Evolutionary conservation across 371 early-diverging fungal species (phyloP).

Genomic region (Blyttiomyces sp.): DNA sequence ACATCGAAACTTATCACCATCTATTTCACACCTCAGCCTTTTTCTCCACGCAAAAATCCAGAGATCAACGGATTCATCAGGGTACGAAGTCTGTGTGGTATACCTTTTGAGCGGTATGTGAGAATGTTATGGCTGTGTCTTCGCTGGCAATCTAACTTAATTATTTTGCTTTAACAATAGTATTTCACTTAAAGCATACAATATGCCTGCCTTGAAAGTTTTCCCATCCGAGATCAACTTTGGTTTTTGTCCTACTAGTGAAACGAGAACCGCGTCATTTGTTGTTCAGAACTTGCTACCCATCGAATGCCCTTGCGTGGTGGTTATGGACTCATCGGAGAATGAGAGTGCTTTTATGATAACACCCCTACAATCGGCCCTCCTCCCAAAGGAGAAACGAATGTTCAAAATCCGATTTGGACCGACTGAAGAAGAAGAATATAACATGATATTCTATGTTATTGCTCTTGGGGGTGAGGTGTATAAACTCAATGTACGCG

Average conservation of each 20-base stretch:
- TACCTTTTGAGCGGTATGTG: constrained; percentile 46
- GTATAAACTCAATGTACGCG: constrained; percentile 22
- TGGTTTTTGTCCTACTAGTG: constrained; percentile 40
- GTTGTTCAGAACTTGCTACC: constrained; percentile 39
- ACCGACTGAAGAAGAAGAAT: constrained; percentile 13
- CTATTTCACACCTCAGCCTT: constrained; percentile 33
- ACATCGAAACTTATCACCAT: constrained; percentile 27
- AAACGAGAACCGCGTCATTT: constrained; percentile 30
- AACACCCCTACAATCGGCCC: constrained; percentile 32
- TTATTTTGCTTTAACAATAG: constrained; percentile 24
- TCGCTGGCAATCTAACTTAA: neutral
- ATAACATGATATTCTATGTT: constrained; percentile 27
- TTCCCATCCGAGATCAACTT: constrained; percentile 37
- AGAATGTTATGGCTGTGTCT: neutral
- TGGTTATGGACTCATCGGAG: constrained; percentile 25
- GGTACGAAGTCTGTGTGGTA: constrained; percentile 34
- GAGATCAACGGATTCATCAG: constrained; percentile 41
- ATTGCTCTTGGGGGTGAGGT: constrained; percentile 41
- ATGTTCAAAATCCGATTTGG: constrained; percentile 34
- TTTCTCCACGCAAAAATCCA: constrained; percentile 16
- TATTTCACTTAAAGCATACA: constrained; percentile 38
- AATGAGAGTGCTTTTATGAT: constrained; percentile 23
- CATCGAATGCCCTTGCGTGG: constrained; percentile 40
- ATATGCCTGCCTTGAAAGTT: constrained; percentile 36
- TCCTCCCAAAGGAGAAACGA: constrained; percentile 38